Percentiles rank a stretch among this genome's conserved stretches.
phyloP scores from a whole-genome alignment of 106 monocot genomes.

The Dioscorea dumetorum region DNA sequence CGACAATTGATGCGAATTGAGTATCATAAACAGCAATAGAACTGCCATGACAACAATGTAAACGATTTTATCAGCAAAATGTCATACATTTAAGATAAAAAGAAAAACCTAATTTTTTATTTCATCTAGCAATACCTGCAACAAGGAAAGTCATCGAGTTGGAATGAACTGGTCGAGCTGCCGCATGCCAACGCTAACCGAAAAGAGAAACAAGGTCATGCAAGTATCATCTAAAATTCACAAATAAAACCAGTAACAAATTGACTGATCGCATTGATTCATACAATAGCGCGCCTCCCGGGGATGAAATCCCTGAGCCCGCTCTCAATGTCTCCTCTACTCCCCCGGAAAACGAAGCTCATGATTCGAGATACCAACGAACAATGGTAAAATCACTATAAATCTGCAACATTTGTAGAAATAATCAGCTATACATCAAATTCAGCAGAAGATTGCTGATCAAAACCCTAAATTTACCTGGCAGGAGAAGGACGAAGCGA shows the following conservation, averaged over 20 bases:
- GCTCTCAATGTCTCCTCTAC: constrained; percentile 25
- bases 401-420: too few relatives aligned
- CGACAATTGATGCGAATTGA: constrained; percentile 80
- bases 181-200: constrained; percentile 23
- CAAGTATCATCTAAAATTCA: background rate
- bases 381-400: too few relatives aligned
- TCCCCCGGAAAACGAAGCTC: constrained; percentile 42
- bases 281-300: constrained; percentile 35
- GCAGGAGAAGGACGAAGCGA: too few relatives aligned
- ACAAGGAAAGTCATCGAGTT: constrained; percentile 45
- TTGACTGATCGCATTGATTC: background rate
- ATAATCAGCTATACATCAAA: too few relatives aligned
- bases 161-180: constrained; percentile 20
- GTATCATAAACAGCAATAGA: constrained; percentile 44
- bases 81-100: background rate
- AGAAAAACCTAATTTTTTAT: background rate
- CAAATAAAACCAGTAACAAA: background rate
- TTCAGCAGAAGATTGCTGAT: too few relatives aligned
- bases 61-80: background rate
- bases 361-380: constrained; percentile 4
- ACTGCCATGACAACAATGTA: constrained; percentile 16
- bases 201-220: background rate
- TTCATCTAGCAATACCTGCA: constrained; percentile 14
- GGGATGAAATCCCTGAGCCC: constrained; percentile 31
- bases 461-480: too few relatives aligned